phyloP scores from a whole-genome alignment of 2,329 filamentous ascomycete genomes.

The Venturiaceae sp. region DNA sequence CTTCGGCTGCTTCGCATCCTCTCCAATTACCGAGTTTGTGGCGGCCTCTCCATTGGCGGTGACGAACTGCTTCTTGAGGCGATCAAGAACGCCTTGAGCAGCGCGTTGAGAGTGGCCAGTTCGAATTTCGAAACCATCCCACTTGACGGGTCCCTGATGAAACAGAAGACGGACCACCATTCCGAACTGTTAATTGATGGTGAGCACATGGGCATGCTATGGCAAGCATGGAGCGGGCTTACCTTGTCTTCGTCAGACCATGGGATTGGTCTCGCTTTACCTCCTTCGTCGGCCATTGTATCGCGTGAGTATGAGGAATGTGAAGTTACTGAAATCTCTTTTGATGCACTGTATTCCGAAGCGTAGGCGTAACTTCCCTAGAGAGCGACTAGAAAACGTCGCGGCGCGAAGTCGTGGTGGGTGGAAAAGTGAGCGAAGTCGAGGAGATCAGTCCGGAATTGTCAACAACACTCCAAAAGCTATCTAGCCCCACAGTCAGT shows the following conservation, averaged over 20 bases:
- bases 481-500: no score
- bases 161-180: not conserved
- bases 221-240: not conserved
- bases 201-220: not conserved
- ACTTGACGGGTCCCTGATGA: constrained; percentile 2
- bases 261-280: not conserved
- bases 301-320: not conserved
- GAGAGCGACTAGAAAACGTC: no score
- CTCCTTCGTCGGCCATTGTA: not conserved
- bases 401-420: no score
- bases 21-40: not conserved
- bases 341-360: no score
- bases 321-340: not conserved
- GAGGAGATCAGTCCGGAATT: no score
- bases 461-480: no score
- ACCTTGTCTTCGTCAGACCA: constrained; percentile 4
- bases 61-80: constrained; percentile 4
- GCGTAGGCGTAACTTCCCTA: no score
- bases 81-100: not conserved
- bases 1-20: no score
- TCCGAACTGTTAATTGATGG: not conserved
- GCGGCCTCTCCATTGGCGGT: not conserved
- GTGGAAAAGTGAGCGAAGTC: no score
- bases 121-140: not conserved
- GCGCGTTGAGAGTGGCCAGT: not conserved